phyloP scores from a whole-genome alignment of 352 stramenopile genomes.

The Pythium apleroticum region DNA sequence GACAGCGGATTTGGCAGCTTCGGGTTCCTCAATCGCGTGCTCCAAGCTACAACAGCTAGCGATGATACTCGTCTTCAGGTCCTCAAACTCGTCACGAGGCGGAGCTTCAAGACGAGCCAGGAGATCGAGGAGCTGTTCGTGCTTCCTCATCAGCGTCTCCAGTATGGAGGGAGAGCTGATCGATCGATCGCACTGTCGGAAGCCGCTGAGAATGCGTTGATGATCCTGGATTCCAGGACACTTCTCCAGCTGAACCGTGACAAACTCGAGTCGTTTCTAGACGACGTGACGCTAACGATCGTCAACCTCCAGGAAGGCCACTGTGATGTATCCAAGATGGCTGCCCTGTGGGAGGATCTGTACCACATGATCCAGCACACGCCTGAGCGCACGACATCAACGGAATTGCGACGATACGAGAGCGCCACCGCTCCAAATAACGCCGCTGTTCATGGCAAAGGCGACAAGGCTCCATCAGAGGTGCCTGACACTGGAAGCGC shows the following conservation, averaged over 20 bases:
- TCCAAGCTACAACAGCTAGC: neutral
- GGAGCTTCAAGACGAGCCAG: conserved; percentile 2
- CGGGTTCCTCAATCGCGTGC: neutral
- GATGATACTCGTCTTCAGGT: neutral
- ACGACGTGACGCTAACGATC: conserved; percentile 40
- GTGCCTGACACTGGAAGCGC: neutral
- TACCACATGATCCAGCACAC: conserved; percentile 46
- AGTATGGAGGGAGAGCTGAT: neutral
- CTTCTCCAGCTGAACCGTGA: conserved; percentile 39
- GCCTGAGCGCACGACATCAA: conserved; percentile 26
- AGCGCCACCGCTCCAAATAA: neutral
- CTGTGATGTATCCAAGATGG: neutral
- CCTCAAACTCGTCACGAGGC: conserved; percentile 3
- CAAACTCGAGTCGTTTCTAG: conserved; percentile 34
- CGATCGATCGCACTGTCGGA: neutral
- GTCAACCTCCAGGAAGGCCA: conserved; percentile 35
- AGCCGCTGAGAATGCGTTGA: conserved; percentile 26
- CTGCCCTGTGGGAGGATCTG: conserved; percentile 42
- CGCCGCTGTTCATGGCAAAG: neutral
- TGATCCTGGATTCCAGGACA: conserved; percentile 28
- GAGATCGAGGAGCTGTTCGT: conserved; percentile 20
- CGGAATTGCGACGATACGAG: conserved; percentile 16
- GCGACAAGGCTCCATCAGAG: neutral
- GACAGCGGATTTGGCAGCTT: neutral
- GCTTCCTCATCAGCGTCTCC: conserved; percentile 18